Evolutionary conservation across 371 early-diverging fungal genomes (phyloP).

Genomic region (Lichtheimia ornata): DNA sequence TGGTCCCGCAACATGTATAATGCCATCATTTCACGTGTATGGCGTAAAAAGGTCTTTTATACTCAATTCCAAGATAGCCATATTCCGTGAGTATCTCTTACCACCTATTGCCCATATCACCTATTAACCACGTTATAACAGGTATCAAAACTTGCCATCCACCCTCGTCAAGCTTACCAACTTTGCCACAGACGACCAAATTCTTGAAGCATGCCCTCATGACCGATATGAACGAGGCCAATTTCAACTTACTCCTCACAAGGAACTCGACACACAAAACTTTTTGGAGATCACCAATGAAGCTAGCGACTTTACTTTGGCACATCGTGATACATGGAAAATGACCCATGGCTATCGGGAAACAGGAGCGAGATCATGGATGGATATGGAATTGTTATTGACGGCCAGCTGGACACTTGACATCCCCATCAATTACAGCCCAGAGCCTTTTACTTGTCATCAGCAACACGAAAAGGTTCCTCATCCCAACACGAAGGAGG

Average conservation of each 20-base stretch:
- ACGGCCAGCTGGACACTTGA: slow-evolving; percentile 46
- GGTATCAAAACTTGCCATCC: slow-evolving; percentile 31
- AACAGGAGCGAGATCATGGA: slow-evolving; percentile 42
- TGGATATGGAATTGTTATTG: slow-evolving; percentile 47
- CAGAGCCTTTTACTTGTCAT: slow-evolving; percentile 38
- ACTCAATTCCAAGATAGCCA: slow-evolving; percentile 41
- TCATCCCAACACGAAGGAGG: slow-evolving; percentile 26
- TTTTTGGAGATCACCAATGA: slow-evolving; percentile 33
- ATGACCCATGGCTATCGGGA: slow-evolving; percentile 41
- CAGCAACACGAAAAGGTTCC: slow-evolving; percentile 37
- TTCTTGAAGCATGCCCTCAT: slow-evolving; percentile 20
- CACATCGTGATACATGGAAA: slow-evolving; percentile 51
- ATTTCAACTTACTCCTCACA: slow-evolving; percentile 15
- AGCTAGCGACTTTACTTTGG: slow-evolving; percentile 48
- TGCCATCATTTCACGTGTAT: slow-evolving; percentile 38
- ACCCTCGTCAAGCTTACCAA: slow-evolving; percentile 30
- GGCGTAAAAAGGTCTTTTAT: slow-evolving; percentile 40
- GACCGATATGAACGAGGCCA: slow-evolving; percentile 12
- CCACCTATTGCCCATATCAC: background rate
- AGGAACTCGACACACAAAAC: slow-evolving; percentile 22
- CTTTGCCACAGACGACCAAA: slow-evolving; percentile 33
- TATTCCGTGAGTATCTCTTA: slow-evolving; percentile 21
- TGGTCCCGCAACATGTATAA: slow-evolving; percentile 51
- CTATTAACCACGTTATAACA: background rate
- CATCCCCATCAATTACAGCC: slow-evolving; percentile 32